A percentile compares a stretch with the other conserved stretches of the same genome.
These are phyloP conservation scores for Podospora sp. DNA, from an alignment of 495 filamentous ascomycete genomes.

Conservation along the genomic window DNA sequence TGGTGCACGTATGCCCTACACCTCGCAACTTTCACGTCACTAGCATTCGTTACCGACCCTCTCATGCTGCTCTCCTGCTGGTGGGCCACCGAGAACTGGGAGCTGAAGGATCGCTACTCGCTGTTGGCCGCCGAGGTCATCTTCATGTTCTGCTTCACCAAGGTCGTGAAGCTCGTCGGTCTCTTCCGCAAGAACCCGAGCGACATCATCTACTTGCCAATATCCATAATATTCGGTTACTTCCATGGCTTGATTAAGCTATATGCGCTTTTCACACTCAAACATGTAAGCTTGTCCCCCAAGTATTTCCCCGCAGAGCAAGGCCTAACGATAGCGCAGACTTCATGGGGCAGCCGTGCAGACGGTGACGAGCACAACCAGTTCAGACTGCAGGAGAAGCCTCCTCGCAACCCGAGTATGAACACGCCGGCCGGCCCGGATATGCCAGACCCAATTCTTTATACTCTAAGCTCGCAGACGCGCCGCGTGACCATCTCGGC, in stretches of 20 bases:
- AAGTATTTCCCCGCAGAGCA: neutral
- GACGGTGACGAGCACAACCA: conserved; percentile 67
- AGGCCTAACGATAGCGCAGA: conserved; percentile 47
- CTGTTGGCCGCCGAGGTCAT: conserved; percentile 55
- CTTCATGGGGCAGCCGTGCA: conserved; percentile 69
- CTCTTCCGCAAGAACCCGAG: conserved; percentile 71
- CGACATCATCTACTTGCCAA: conserved; percentile 68
- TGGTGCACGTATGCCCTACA: conserved; percentile 80
- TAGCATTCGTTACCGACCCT: conserved; percentile 66
- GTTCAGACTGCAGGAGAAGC: conserved; percentile 55
- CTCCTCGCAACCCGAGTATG: conserved; percentile 50
- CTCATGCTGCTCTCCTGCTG: conserved; percentile 60
- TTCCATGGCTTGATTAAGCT: conserved; percentile 78
- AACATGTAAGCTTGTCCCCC: conserved; percentile 57
- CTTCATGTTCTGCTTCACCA: conserved; percentile 62
- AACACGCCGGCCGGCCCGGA: conserved; percentile 44
- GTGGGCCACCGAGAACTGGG: conserved; percentile 51
- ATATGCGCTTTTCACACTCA: conserved; percentile 69
- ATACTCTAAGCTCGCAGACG: conserved; percentile 19
- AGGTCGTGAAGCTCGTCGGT: conserved; percentile 74
- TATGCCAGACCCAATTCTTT: conserved; percentile 27
- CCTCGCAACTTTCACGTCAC: conserved; percentile 71
- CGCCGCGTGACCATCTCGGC: conserved; percentile 21
- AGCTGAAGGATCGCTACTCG: conserved; percentile 40
- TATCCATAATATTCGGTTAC: conserved; percentile 78